Conservation (phyloP, 2,329 filamentous ascomycete genomes). For the Cladosporium sp. region DNA sequence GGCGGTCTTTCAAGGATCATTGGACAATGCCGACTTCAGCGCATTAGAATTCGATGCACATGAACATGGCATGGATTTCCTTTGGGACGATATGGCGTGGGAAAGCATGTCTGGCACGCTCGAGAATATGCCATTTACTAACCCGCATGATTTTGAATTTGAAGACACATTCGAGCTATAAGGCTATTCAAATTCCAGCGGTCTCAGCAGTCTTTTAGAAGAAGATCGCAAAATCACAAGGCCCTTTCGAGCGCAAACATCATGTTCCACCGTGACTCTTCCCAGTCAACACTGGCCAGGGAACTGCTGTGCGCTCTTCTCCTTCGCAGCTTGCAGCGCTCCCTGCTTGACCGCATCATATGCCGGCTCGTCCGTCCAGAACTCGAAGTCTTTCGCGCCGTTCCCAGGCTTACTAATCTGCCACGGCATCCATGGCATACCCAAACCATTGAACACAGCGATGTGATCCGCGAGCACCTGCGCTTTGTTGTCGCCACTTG, state of each 20-base stretch:
- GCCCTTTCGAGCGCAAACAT: neutral
- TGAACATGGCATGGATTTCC: slow-evolving; percentile 23
- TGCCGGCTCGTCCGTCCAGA: slow-evolving; percentile 9
- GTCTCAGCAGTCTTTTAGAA: neutral
- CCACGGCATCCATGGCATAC: slow-evolving; percentile 9
- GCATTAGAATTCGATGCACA: slow-evolving; percentile 23
- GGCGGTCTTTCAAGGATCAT: slow-evolving; percentile 1
- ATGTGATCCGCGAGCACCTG: neutral
- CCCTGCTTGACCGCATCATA: neutral
- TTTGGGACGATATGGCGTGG: slow-evolving; percentile 30
- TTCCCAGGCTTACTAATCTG: slow-evolving; percentile 12
- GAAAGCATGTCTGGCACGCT: slow-evolving; percentile 23
- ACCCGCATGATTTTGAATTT: neutral
- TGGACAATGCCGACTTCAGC: neutral
- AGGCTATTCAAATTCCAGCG: neutral
- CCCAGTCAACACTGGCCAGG: neutral
- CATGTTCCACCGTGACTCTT: neutral
- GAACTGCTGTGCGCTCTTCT: neutral
- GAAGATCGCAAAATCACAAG: neutral
- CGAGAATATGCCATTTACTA: slow-evolving; percentile 1
- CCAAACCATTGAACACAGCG: slow-evolving; percentile 7
- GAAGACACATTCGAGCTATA: neutral
- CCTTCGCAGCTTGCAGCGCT: neutral
- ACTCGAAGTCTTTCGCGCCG: slow-evolving; percentile 8
- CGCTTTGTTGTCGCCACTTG: neutral